Percentiles rank a stretch among this genome's conserved stretches.
Conservation (phyloP, 2,329 filamentous ascomycete genomes). For the Dactylellina leptospora region DNA sequence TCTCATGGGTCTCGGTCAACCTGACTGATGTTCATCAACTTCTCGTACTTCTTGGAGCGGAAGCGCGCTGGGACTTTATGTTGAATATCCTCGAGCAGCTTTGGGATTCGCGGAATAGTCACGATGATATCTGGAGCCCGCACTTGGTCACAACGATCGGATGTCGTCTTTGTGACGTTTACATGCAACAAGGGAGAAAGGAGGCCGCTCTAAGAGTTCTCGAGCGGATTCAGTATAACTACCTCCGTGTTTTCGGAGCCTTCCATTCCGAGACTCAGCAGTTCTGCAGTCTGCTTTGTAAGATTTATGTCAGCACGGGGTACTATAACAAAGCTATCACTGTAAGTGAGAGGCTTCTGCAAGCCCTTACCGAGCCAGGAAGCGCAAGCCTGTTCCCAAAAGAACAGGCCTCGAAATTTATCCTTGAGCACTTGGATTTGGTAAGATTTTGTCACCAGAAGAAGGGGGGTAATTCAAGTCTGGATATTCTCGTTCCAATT, state of each 20-base stretch:
- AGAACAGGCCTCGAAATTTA: slow-evolving; percentile 29
- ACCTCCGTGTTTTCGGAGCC: slow-evolving; percentile 31
- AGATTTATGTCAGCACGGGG: slow-evolving; percentile 28
- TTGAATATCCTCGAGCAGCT: slow-evolving; percentile 35
- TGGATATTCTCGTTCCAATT: slow-evolving; percentile 17
- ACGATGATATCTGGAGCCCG: slow-evolving; percentile 39
- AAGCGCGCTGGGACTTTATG: slow-evolving; percentile 40
- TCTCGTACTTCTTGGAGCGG: slow-evolving; percentile 11
- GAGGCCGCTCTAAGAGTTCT: slow-evolving; percentile 30
- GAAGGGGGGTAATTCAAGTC: background rate
- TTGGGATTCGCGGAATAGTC: slow-evolving; percentile 38
- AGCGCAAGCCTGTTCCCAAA: slow-evolving; percentile 10
- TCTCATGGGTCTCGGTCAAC: slow-evolving; percentile 42
- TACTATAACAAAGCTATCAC: slow-evolving; percentile 44
- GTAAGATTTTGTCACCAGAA: slow-evolving; percentile 27
- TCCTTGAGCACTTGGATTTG: slow-evolving; percentile 28
- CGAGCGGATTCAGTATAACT: slow-evolving; percentile 42
- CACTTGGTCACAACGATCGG: slow-evolving; percentile 34
- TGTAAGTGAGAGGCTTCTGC: slow-evolving; percentile 26
- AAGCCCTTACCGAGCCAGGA: slow-evolving; percentile 12
- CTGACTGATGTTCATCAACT: slow-evolving; percentile 30
- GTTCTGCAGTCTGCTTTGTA: slow-evolving; percentile 27
- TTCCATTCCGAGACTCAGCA: slow-evolving; percentile 31
- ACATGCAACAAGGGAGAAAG: slow-evolving; percentile 39
- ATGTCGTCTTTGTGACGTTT: slow-evolving; percentile 35